Percentiles rank a stretch among this genome's conserved stretches.
Conservation (phyloP, 208 protist species). For the Trypanosoma cruzi region DNA sequence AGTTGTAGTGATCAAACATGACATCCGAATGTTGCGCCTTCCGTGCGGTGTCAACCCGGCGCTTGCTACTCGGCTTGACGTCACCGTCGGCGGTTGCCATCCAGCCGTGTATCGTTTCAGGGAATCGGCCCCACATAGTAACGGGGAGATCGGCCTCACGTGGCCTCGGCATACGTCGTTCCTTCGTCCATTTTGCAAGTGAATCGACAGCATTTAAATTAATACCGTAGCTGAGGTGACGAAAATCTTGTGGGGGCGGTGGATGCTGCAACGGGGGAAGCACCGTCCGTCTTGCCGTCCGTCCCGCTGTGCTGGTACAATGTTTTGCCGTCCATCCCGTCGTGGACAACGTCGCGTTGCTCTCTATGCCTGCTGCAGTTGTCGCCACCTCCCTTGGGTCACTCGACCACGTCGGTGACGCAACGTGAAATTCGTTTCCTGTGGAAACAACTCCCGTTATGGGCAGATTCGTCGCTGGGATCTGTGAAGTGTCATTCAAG, state of each 20-base stretch:
- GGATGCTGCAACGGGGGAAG: conserved; percentile 16
- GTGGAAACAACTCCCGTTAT: neutral
- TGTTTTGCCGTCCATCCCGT: neutral
- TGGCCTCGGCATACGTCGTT: neutral
- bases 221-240: neutral
- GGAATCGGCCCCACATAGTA: conserved; percentile 16
- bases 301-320: neutral
- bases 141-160: conserved; percentile 28
- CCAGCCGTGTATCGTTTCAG: conserved; percentile 24
- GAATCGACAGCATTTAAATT: neutral
- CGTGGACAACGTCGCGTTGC: neutral
- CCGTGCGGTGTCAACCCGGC: conserved; percentile 8
- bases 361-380: neutral
- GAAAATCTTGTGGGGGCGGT: neutral
- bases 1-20: conserved; percentile 39
- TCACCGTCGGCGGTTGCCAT: conserved; percentile 16
- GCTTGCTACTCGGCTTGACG: conserved; percentile 1
- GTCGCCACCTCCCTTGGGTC: neutral
- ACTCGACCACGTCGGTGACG: neutral
- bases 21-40: conserved; percentile 24
- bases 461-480: too few relatives aligned
- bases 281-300: neutral
- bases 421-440: neutral
- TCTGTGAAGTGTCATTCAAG: too few relatives aligned
- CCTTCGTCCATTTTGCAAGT: conserved; percentile 19